phyloP scores from a whole-genome alignment of 2,329 filamentous ascomycete species.

The Fusarium humuli region DNA sequence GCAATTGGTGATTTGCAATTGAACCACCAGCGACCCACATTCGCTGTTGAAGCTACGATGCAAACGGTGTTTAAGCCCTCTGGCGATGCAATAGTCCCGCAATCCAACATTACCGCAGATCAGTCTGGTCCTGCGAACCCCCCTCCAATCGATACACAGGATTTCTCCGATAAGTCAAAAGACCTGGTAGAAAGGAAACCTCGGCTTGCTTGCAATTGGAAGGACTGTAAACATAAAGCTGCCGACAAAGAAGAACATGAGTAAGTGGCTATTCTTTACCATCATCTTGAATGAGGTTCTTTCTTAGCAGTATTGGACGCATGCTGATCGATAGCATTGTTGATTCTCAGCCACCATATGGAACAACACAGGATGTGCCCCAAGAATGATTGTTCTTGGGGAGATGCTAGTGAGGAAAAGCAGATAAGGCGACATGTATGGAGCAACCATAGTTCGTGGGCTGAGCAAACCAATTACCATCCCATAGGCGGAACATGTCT shows the following conservation, averaged over 20 bases:
- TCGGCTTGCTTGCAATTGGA: background rate
- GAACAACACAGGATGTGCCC: background rate
- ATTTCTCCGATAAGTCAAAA: background rate
- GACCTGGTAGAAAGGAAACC: background rate
- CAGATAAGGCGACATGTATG: background rate
- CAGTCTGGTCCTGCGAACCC: background rate
- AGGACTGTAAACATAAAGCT: background rate
- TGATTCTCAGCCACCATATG: background rate
- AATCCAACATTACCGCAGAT: background rate
- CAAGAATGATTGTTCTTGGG: constrained; percentile 1
- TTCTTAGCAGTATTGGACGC: background rate
- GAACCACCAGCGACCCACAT: background rate
- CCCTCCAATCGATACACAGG: background rate
- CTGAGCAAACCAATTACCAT: background rate
- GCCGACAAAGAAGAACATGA: background rate
- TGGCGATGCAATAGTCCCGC: background rate
- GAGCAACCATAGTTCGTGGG: background rate
- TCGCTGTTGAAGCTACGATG: background rate
- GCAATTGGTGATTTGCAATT: constrained; percentile 7
- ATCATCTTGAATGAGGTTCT: background rate
- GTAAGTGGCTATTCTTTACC: background rate
- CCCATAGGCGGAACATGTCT: background rate
- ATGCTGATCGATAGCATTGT: background rate
- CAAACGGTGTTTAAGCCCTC: background rate
- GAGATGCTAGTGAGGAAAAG: background rate